Evolutionary conservation across 257 asterid genomes (phyloP), one percentile per base, ranked within the genome.

Genomic region (Osmanthus fragrans): DNA sequence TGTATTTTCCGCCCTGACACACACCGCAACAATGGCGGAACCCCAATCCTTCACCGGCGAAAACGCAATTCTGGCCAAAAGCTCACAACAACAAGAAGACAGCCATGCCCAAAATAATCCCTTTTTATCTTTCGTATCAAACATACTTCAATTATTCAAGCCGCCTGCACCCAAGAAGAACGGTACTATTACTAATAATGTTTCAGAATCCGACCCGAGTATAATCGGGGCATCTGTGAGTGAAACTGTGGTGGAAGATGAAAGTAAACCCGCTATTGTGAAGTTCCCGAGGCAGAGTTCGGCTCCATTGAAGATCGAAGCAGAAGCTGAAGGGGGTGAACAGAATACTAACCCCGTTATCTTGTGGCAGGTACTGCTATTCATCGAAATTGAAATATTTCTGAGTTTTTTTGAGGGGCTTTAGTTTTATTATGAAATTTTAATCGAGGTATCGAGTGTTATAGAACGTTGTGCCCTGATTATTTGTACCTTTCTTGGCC

Each of bases 321-420:
- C 87, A 42, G 90, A 88, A 80, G 40, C 85, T 15, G 91, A 84
- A 23, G 91, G 77, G 65, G 80, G 82, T 81, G 93, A 86, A 33
- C 81, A 73, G 77, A 82, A 76, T 27, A 85, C 90, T 47, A 88
- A 84, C 71, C 94, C 97, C 10, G 63, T 82, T n/a, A 75, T 87
- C 51, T 85, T 91, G 6, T 91, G 97, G 97, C 94, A 89, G 97
- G 97, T 91, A 71, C 11, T 65, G 42, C 25, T 42, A 69, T 66
- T 58, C n/a, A 36, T n/a, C 29, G 66, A 21, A 21, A 58, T 64
- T 19, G 30, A 54, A 65, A 25, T 27, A 1, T 69, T 66, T 12
- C 5, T 64, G 3, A 27, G 66, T 36, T 40, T 74, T 71, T 73
- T 21, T n/a, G n/a, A 16, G 30, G 19, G 32, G 4, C 71, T 72